A percentile compares a stretch with the other conserved stretches of the same genome.
Evolutionary conservation across 2,329 filamentous ascomycete genomes (phyloP).

Genomic region (Thyridium curvatum): DNA sequence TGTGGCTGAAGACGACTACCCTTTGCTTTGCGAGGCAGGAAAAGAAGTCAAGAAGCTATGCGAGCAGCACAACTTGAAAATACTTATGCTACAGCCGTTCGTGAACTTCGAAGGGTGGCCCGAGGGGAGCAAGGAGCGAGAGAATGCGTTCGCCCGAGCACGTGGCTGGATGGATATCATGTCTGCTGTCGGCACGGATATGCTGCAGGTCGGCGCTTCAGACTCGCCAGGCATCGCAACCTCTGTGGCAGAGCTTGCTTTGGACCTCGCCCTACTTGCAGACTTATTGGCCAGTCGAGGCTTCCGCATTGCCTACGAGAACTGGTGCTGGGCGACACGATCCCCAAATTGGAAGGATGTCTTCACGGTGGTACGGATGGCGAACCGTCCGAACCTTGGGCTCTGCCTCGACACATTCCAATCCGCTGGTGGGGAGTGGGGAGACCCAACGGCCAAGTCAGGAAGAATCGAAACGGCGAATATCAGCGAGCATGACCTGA

Average conservation of each 20-base stretch:
- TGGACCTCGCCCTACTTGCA: constrained; percentile 57
- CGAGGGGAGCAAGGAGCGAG: constrained; percentile 46
- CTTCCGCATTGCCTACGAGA: constrained; percentile 67
- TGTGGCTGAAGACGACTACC: constrained; percentile 52
- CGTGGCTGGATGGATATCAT: constrained; percentile 66
- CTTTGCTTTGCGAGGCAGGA: constrained; percentile 48
- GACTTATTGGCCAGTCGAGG: constrained; percentile 52
- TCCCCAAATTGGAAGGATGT: constrained; percentile 63
- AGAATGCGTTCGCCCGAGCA: constrained; percentile 57
- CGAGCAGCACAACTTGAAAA: constrained; percentile 44
- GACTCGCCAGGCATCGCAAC: constrained; percentile 53
- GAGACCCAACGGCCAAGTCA: constrained; percentile 58
- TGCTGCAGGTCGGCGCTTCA: constrained; percentile 62
- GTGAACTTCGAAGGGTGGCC: constrained; percentile 73
- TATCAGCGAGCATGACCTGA: constrained; percentile 32
- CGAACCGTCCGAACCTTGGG: constrained; percentile 60
- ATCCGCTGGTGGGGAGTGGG: constrained; percentile 66
- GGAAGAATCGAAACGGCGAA: constrained; percentile 47
- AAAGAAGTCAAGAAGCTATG: constrained; percentile 48
- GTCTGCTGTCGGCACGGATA: constrained; percentile 60
- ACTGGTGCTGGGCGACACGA: constrained; percentile 75
- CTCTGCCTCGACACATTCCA: constrained; percentile 77
- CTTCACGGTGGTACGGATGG: constrained; percentile 60
- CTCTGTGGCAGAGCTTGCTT: constrained; percentile 43
- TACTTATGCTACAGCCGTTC: constrained; percentile 72